Evolutionary conservation across 495 filamentous ascomycete genomes (phyloP), one percentile per base, ranked within the genome.

Genomic region (Penicillium egyptiacum): DNA sequence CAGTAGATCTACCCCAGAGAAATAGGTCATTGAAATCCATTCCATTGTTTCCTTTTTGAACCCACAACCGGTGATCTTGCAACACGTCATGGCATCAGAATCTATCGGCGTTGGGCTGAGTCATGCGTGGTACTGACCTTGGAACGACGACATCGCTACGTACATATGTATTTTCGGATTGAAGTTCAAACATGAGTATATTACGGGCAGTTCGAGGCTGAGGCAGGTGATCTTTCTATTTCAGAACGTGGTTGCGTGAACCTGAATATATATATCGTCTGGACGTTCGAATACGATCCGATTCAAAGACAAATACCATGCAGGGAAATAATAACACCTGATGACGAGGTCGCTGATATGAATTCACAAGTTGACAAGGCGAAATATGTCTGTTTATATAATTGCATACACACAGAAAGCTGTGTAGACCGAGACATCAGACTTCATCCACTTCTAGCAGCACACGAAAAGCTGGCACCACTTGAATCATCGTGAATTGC

Each of bases 391-490:
- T 8, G 35, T 39, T 14, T 5, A 35, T 5, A 16, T 4, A 16
- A 3, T 35, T 35, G 12, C 6, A 49, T 12, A 22, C n/a, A 49
- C 28, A 5, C 14, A 19, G 5, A 16, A 14, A 11, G 8, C 0
- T 4, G 22, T 14, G 6, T 30, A 33, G 16, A 11, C 7, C 4
- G 2, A 4, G 22, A 7, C 17, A 1, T 3, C 20, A 8, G 35
- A 11, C 6, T 9, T 54, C 26, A 46, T 22, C 28, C 49, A 20
- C 16, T 40, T 12, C 22, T 35, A 3, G 17, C 16, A 28, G 61
- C 66, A 46, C 70, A 72, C 0, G 64, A 59, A 22, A 71, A 71
- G 28, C 58, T 64, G 0, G 61, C 41, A 4, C 56, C 52, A 9
- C 35, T 57, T 7, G 60, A 22, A 31, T 62, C 48, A 0, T 61